A percentile compares a stretch with the other conserved stretches of the same genome.
phyloP scores from a whole-genome alignment of 2,329 filamentous ascomycete genomes.

The Colletotrichum horii region DNA sequence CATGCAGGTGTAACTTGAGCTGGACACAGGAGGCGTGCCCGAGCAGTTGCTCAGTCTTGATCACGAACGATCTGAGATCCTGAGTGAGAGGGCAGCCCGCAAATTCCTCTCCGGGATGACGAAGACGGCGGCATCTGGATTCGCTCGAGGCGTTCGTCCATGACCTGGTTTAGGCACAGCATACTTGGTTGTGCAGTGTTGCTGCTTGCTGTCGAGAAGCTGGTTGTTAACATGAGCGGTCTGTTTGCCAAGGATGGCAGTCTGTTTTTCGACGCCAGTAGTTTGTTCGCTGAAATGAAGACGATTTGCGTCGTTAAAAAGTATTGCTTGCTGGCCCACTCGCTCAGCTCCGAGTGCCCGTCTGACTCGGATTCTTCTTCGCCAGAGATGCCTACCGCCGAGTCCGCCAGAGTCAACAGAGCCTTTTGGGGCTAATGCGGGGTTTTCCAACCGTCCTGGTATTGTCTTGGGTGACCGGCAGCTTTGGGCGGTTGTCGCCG shows the following conservation, averaged over 20 bases:
- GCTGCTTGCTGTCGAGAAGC: not conserved
- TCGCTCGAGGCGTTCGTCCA: not conserved
- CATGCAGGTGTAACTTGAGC: not conserved
- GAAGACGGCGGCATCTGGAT: not conserved
- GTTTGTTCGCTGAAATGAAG: not conserved
- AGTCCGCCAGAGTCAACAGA: not conserved
- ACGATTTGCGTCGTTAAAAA: too few species aligned
- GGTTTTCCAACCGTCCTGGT: not conserved
- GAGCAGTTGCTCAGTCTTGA: not conserved
- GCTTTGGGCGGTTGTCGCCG: not conserved
- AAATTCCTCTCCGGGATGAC: too few species aligned
- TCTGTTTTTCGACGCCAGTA: not conserved
- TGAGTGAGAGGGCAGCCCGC: too few species aligned
- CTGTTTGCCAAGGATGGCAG: not conserved
- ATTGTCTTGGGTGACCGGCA: not conserved
- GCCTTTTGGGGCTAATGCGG: not conserved
- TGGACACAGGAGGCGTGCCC: accelerated
- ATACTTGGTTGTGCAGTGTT: not conserved
- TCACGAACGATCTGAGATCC: not conserved
- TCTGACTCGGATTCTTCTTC: not conserved
- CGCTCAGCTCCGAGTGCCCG: not conserved
- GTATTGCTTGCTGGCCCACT: not conserved
- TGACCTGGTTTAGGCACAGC: not conserved
- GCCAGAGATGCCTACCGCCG: not conserved
- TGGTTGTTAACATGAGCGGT: not conserved